phyloP scores from a whole-genome alignment of 2,329 filamentous ascomycete species.

The Curvularia verruculosa region DNA sequence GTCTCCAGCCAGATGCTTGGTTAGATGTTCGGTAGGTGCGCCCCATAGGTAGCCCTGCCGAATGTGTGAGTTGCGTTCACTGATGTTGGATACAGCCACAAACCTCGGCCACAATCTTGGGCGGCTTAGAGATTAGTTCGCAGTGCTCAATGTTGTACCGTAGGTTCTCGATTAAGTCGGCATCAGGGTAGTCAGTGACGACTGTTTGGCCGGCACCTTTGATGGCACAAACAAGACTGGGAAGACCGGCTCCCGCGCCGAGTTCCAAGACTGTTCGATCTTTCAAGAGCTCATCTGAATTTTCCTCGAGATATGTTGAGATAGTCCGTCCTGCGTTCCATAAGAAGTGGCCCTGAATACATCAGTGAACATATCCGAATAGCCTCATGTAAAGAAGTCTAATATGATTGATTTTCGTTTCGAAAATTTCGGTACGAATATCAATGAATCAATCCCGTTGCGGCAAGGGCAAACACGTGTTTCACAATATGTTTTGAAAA shows the following conservation, averaged over 20 bases:
- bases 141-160: conserved; percentile 73
- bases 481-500: conserved; percentile 3
- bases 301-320: conserved; percentile 76
- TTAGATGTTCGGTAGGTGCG: conserved; percentile 63
- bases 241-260: conserved; percentile 85
- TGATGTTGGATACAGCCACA: conserved; percentile 8
- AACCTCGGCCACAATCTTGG: conserved; percentile 49
- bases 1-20: conserved; percentile 60
- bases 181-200: conserved; percentile 87
- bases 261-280: conserved; percentile 81
- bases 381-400: neutral
- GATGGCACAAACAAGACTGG: conserved; percentile 76
- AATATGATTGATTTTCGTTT: neutral
- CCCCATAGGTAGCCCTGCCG: conserved; percentile 86
- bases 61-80: conserved; percentile 14
- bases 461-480: neutral
- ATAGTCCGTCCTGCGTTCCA: conserved; percentile 89
- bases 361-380: conserved; percentile 23
- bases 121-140: conserved; percentile 49
- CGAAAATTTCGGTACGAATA: neutral
- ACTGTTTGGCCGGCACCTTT: conserved; percentile 72
- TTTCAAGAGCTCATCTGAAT: conserved; percentile 64
- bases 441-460: neutral
- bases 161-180: conserved; percentile 81
- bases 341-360: conserved; percentile 71